These are phyloP conservation scores for Madurella mycetomatis DNA, from an alignment of 2,329 filamentous ascomycete species.

Conservation along the genomic window DNA sequence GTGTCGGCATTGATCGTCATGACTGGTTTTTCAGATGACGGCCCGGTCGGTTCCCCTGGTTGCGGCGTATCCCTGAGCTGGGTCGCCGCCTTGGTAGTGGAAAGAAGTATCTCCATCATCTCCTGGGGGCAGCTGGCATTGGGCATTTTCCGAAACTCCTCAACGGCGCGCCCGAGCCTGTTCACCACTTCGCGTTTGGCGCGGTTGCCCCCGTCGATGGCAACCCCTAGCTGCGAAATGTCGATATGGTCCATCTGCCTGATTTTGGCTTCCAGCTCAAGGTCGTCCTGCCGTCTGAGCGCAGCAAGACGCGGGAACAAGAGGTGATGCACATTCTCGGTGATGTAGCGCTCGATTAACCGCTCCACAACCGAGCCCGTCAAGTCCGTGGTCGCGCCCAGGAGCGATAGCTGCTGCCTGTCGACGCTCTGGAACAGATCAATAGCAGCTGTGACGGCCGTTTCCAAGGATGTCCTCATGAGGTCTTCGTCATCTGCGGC, in stretches of 20 bases:
- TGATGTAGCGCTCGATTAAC: conserved; percentile 89
- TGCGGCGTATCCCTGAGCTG: conserved; percentile 53
- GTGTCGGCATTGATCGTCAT: conserved; percentile 78
- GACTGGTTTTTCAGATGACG: conserved; percentile 48
- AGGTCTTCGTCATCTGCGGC: conserved; percentile 74
- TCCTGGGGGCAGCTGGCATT: conserved; percentile 76
- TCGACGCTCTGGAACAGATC: conserved; percentile 95
- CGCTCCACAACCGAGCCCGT: conserved; percentile 89
- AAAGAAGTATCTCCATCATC: conserved; percentile 77
- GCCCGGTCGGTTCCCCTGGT: conserved; percentile 24
- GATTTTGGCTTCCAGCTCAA: conserved; percentile 84
- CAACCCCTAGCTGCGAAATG: conserved; percentile 88
- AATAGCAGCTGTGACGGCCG: conserved; percentile 86
- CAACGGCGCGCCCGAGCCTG: conserved; percentile 72
- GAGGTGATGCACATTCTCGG: conserved; percentile 86
- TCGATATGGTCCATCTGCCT: conserved; percentile 91
- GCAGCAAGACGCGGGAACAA: conserved; percentile 79
- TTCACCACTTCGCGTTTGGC: conserved; percentile 78
- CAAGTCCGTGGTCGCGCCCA: conserved; percentile 88
- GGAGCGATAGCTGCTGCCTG: conserved; percentile 85
- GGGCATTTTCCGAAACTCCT: conserved; percentile 83
- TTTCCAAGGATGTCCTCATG: conserved; percentile 85
- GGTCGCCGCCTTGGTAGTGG: conserved; percentile 79
- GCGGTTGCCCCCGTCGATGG: conserved; percentile 70
- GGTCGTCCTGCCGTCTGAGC: conserved; percentile 74